phyloP scores from a whole-genome alignment of 2,329 filamentous ascomycete genomes.

The Ceratocystis huliohia region DNA sequence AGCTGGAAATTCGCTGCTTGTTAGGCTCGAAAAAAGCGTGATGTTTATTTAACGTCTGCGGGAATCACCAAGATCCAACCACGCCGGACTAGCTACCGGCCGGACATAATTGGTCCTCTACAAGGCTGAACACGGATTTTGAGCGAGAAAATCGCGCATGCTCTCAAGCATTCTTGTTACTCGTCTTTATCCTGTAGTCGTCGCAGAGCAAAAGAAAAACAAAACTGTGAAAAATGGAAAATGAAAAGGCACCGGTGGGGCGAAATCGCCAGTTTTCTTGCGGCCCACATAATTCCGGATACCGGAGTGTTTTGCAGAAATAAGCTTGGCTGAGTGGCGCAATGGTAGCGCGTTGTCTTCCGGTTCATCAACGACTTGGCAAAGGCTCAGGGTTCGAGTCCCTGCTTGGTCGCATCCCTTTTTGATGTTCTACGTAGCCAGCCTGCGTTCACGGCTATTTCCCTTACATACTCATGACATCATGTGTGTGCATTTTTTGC shows the following conservation, averaged over 20 bases:
- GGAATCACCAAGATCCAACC: too few species aligned
- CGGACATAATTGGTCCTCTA: too few species aligned
- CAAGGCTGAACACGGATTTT: too few species aligned
- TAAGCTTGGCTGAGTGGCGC: slow-evolving; percentile 20
- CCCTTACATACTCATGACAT: neutral
- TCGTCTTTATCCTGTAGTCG: too few species aligned
- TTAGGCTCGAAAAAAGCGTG: neutral
- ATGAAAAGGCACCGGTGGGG: too few species aligned
- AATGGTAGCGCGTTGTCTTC: slow-evolving; percentile 22
- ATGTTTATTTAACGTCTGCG: too few species aligned
- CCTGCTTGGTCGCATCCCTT: slow-evolving; percentile 20
- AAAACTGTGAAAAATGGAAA: too few species aligned
- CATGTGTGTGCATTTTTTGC: neutral
- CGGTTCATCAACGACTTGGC: slow-evolving; percentile 19
- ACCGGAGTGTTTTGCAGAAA: neutral
- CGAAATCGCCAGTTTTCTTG: neutral
- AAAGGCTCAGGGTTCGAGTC: slow-evolving; percentile 22
- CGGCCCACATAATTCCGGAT: neutral
- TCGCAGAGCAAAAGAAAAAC: too few species aligned
- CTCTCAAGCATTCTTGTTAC: too few species aligned
- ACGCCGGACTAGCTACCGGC: too few species aligned
- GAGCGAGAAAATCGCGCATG: too few species aligned
- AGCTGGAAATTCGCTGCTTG: neutral
- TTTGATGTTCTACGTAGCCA: neutral
- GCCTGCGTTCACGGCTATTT: neutral